A percentile compares a stretch with the other conserved stretches of the same genome.
phyloP scores from a whole-genome alignment of 106 monocot species.

The Platanthera guangdongensis region DNA sequence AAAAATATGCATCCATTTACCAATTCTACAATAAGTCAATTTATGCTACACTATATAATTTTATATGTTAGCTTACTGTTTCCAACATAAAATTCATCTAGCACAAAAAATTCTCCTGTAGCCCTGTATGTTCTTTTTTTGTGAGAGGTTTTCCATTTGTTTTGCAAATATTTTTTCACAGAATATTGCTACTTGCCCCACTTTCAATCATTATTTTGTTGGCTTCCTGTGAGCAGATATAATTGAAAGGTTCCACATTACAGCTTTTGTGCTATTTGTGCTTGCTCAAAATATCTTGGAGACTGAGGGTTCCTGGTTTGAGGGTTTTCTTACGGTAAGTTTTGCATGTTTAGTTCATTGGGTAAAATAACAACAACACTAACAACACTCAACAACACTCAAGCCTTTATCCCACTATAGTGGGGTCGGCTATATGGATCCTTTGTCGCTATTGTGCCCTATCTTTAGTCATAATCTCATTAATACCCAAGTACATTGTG shows the following conservation, averaged over 20 bases:
- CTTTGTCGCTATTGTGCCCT: no score
- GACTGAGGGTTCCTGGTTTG: slow-evolving; percentile 74
- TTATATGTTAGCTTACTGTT: neutral
- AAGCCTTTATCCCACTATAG: no score
- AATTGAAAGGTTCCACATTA: slow-evolving; percentile 70
- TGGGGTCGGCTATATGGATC: no score
- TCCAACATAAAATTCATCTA: neutral
- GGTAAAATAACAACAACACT: neutral
- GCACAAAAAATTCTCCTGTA: neutral
- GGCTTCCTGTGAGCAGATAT: slow-evolving; percentile 37
- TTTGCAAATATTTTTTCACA: slow-evolving; percentile 1
- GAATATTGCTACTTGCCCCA: neutral
- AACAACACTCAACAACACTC: no score
- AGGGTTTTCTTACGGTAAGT: slow-evolving; percentile 57
- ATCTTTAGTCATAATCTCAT: no score
- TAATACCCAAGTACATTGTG: no score
- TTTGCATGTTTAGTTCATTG: neutral
- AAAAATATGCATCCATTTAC: neutral
- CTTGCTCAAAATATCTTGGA: slow-evolving; percentile 80
- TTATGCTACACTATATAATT: neutral
- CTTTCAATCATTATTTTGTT: neutral
- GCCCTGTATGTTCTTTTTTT: neutral
- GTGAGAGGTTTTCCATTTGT: neutral
- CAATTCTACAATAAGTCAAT: neutral
- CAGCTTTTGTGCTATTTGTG: slow-evolving; percentile 68